A percentile compares a stretch with the other conserved stretches of the same genome.
These are phyloP conservation scores for Linum trigynum DNA, from an alignment of 345 rosid species.

Conservation along the genomic window DNA sequence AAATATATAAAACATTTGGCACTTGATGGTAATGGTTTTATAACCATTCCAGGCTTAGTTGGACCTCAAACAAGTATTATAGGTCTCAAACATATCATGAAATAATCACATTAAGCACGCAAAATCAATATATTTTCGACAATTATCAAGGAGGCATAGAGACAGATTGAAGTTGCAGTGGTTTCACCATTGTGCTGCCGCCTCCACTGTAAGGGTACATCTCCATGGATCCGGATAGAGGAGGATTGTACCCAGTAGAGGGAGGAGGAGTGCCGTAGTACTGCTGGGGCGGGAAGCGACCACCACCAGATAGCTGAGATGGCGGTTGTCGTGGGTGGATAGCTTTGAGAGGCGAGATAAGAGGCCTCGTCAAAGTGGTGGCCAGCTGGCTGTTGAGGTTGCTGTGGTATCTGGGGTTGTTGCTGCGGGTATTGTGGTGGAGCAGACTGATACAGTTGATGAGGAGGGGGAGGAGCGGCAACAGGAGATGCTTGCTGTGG, in stretches of 20 bases:
- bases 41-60: no score
- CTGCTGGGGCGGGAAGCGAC: slow-evolving; percentile 49
- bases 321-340: slow-evolving; percentile 51
- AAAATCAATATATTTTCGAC: no score
- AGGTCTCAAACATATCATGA: no score
- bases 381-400: slow-evolving; percentile 39
- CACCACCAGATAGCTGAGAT: slow-evolving; percentile 38
- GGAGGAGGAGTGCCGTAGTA: slow-evolving; percentile 42
- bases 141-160: no score
- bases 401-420: slow-evolving; percentile 31
- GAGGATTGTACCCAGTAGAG: slow-evolving; percentile 42
- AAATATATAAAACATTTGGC: no score
- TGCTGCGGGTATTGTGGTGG: slow-evolving; percentile 52
- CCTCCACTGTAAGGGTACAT: slow-evolving; percentile 48
- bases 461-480: slow-evolving; percentile 30
- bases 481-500: slow-evolving; percentile 38
- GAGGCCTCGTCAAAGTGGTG: slow-evolving; percentile 63
- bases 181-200: slow-evolving; percentile 41
- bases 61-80: no score
- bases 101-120: no score
- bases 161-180: slow-evolving; percentile 32
- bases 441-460: slow-evolving; percentile 44
- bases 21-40: no score
- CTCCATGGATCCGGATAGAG: slow-evolving; percentile 38
- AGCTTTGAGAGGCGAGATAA: slow-evolving; percentile 42